These are phyloP conservation scores for Penicillium sp. DNA, from an alignment of 2,329 filamentous ascomycete genomes.

Conservation along the genomic window DNA sequence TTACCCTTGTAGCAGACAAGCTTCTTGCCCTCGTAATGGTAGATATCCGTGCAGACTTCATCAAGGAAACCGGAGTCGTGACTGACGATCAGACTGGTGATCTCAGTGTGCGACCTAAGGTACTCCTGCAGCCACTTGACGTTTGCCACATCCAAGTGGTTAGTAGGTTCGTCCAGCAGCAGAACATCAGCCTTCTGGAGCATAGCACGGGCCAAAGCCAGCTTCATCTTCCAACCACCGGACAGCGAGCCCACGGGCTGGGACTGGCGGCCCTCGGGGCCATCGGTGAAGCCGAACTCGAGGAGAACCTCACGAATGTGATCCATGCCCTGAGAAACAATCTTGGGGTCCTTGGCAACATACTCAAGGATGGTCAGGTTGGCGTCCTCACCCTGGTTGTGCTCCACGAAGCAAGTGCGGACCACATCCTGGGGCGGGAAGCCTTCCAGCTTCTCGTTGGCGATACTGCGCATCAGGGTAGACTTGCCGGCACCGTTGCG, in stretches of 20 bases:
- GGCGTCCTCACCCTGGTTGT: conserved; percentile 97
- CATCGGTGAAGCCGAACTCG: conserved; percentile 91
- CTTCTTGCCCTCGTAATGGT: conserved; percentile 99
- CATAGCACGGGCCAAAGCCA: conserved; percentile 94
- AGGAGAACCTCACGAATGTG: conserved; percentile 80
- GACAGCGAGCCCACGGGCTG: conserved; percentile 92
- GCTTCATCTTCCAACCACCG: conserved; percentile 99
- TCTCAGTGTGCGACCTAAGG: conserved; percentile 91
- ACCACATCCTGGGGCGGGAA: conserved; percentile 92
- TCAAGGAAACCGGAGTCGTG: conserved; percentile 98
- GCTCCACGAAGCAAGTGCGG: conserved; percentile 96
- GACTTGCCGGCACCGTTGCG: conserved; percentile 98
- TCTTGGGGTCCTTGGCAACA: conserved; percentile 82
- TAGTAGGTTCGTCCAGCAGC: conserved; percentile 96
- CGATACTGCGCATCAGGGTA: conserved; percentile 97
- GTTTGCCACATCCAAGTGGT: conserved; percentile 95
- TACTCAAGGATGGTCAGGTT: conserved; percentile 95
- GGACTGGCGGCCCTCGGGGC: conserved; percentile 82
- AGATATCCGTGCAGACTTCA: conserved; percentile 96
- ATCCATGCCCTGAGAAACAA: conserved; percentile 73
- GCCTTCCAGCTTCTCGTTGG: conserved; percentile 91
- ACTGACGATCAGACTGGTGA: conserved; percentile 95
- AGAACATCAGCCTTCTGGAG: conserved; percentile 95
- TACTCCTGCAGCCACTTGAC: conserved; percentile 96
- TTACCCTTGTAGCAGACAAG: conserved; percentile 59